Evolutionary conservation across 176 grass and related monocot species (phyloP), one percentile per base, ranked within the genome.

Genomic region (Oryza punctata): DNA sequence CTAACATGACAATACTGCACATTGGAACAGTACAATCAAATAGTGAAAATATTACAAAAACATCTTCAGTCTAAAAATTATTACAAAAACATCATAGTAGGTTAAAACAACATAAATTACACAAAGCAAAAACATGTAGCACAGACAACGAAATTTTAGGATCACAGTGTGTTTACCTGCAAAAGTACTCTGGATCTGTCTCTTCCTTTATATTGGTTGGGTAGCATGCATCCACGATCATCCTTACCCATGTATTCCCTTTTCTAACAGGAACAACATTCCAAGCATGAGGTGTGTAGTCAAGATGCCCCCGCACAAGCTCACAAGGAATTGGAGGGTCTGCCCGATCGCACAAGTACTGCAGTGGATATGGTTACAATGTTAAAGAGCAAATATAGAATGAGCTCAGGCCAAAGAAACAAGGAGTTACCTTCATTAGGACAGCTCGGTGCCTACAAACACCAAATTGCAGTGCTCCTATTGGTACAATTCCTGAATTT

Each of bases 361-460:
- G 61, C 77, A 95, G 75, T 26, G 59, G 63, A 69, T 52, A 81
- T 44, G 47, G 38, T 81, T 84, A 30, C 45, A 73, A 45, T 59
- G 33, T 85, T 67, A 83, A 87, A 67, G 11, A 26, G 37, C 11
- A 78, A 82, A 69, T 12, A 78, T n/a, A 63, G 4, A 78, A 64
- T 12, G 71, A 84, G 16, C 63, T 79, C 18, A 25, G 43, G 80
- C 38, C 40, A 57, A 35, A 16, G 15, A 84, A 69, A 32, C 14
- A 45, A 49, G 12, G 21, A 40, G 13, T 68, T 87, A 96, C 96
- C 96, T 99, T 99, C 96, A 99, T 94, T 78, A 99, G 73, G 72
- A 96, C 93, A 83, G 96, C 93, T 90, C 96, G 87, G 77, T 99
- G 96, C 82, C 96, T 89, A 90, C 96, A 99, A 80, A 99, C 89